Conservation (phyloP, 2,329 filamentous ascomycete genomes). For the Orbilia blumenaviensis region DNA sequence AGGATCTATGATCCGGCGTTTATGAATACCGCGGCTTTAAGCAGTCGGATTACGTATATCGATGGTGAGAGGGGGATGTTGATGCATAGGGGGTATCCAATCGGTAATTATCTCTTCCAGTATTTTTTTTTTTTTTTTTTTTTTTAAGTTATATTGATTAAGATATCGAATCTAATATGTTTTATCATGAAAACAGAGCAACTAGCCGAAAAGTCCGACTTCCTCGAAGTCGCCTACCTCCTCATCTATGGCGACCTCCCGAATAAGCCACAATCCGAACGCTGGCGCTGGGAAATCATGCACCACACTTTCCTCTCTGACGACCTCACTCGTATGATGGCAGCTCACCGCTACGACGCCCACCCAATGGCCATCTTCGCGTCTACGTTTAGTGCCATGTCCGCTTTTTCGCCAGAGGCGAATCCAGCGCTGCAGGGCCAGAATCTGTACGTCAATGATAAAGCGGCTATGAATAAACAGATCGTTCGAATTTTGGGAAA, state of each 20-base stretch:
- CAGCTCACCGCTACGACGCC: slow-evolving; percentile 60
- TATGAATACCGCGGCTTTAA: slow-evolving; percentile 67
- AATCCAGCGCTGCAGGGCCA: slow-evolving; percentile 66
- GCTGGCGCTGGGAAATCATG: slow-evolving; percentile 65
- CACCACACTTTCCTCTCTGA: slow-evolving; percentile 63
- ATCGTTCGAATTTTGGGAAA: slow-evolving; percentile 67
- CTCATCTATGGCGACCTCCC: slow-evolving; percentile 67
- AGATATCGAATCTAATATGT: neutral
- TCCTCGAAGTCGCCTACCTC: slow-evolving; percentile 65
- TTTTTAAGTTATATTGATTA: no score
- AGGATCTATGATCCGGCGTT: slow-evolving; percentile 66
- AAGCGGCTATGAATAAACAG: slow-evolving; percentile 65
- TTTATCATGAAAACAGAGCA: slow-evolving; percentile 62
- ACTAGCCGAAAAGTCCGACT: slow-evolving; percentile 65
- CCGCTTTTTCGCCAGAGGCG: slow-evolving; percentile 65
- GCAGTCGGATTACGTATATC: slow-evolving; percentile 67
- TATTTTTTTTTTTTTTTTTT: no score
- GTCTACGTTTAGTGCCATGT: slow-evolving; percentile 65
- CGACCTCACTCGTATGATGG: slow-evolving; percentile 51
- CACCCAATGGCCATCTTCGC: slow-evolving; percentile 67
- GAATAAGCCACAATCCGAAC: slow-evolving; percentile 61
- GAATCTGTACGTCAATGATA: slow-evolving; percentile 65
- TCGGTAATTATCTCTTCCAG: slow-evolving; percentile 55
- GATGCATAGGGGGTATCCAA: slow-evolving; percentile 67
- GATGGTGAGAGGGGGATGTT: slow-evolving; percentile 66